phyloP scores from a whole-genome alignment of 805 yeast genomes.

The Starmerella vaccinii region DNA sequence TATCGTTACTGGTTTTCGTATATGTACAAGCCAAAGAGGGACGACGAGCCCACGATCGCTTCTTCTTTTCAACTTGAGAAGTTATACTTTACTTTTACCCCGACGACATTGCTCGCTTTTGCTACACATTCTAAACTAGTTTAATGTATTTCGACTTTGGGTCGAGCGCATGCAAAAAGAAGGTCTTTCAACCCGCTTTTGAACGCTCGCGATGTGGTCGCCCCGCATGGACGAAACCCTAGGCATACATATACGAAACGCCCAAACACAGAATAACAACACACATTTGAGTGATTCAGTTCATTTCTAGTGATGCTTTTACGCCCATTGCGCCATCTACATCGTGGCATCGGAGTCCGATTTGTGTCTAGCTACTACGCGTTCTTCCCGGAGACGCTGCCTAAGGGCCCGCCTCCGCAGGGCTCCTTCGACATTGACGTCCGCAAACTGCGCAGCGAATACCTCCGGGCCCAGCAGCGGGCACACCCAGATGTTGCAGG shows the following conservation, averaged over 20 bases:
- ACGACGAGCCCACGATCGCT: no score
- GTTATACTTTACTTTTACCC: no score
- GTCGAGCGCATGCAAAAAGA: no score
- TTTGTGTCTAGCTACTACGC: constrained; percentile 37
- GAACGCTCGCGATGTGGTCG: background rate
- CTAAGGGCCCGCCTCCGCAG: constrained; percentile 51
- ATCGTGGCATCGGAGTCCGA: background rate
- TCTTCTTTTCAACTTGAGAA: no score
- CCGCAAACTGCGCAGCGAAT: constrained; percentile 58
- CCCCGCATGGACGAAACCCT: background rate
- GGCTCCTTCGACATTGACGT: constrained; percentile 51
- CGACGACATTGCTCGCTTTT: no score
- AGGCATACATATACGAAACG: background rate
- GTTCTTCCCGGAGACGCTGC: constrained; percentile 68
- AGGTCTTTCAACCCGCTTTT: no score
- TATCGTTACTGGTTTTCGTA: no score
- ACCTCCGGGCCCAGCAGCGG: constrained; percentile 56
- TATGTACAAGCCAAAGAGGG: no score
- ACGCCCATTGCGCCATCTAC: constrained; percentile 1
- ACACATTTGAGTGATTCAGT: background rate
- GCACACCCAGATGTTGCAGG: constrained; percentile 68
- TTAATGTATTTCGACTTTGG: no score
- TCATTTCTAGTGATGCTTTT: background rate
- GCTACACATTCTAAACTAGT: no score
- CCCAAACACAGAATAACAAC: background rate